Evolutionary conservation across 331 rosid species (phyloP).

Genomic region (Saraca asoca): DNA sequence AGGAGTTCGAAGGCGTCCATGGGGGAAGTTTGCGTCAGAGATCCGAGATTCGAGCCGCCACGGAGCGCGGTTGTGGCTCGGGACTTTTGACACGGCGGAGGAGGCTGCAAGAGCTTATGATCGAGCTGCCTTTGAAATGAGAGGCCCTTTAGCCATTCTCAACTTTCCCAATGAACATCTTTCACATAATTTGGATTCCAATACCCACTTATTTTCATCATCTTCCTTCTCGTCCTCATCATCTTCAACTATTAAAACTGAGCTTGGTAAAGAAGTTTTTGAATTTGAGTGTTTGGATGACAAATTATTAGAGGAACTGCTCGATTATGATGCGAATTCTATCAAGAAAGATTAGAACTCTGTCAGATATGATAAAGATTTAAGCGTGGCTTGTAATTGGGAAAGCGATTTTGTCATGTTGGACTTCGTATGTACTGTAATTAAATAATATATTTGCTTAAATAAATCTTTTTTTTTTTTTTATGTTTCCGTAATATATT

Average conservation of each 20-base stretch:
- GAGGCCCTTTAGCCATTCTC: slow-evolving; percentile 66
- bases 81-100: slow-evolving; percentile 62
- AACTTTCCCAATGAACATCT: slow-evolving; percentile 64
- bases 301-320: slow-evolving; percentile 69
- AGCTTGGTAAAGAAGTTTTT: slow-evolving; percentile 43
- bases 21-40: slow-evolving; percentile 82
- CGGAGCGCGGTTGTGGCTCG: slow-evolving; percentile 71
- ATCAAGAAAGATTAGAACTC: slow-evolving; percentile 24
- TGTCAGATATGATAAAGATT: no score
- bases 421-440: no score
- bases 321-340: slow-evolving; percentile 44
- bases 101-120: slow-evolving; percentile 86
- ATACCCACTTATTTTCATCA: slow-evolving; percentile 3
- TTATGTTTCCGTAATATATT: no score
- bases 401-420: no score
- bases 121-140: slow-evolving; percentile 66
- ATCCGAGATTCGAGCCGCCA: slow-evolving; percentile 54
- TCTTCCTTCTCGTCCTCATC: slow-evolving; percentile 29
- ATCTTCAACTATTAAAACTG: slow-evolving; percentile 17
- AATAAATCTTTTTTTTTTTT: no score
- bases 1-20: slow-evolving; percentile 65
- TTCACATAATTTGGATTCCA: not conserved
- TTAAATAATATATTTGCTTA: no score
- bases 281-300: slow-evolving; percentile 75
- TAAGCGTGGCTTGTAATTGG: no score